phyloP scores from a whole-genome alignment of 768 basidiomycete species.

The Tubosaeta brunneosetosa region DNA sequence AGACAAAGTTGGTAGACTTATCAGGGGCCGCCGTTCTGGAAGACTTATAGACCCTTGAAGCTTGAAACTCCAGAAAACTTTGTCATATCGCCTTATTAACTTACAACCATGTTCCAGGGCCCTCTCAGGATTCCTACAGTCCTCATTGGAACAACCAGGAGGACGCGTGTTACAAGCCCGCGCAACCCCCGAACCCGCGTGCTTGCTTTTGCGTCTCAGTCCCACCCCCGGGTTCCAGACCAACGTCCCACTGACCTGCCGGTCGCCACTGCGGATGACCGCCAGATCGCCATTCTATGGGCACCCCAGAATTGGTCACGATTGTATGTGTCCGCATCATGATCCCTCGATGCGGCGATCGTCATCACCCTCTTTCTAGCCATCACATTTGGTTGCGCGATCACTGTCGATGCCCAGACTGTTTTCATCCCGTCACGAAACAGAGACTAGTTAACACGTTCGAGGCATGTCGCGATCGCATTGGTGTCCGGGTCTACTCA shows the following conservation, averaged over 20 bases:
- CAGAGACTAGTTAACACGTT: constrained; percentile 88
- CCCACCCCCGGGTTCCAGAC: constrained; percentile 15
- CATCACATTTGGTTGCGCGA: constrained; percentile 91
- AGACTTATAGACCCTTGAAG: no score
- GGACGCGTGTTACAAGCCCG: not conserved
- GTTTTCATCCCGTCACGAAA: constrained; percentile 85
- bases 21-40: no score
- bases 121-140: not conserved
- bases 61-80: no score
- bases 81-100: not conserved
- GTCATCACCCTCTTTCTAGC: constrained; percentile 39
- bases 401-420: constrained; percentile 84
- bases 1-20: no score
- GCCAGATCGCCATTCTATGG: constrained; percentile 69
- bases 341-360: not conserved
- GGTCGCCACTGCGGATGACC: constrained; percentile 51
- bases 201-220: not conserved
- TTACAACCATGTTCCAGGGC: not conserved
- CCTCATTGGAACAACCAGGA: not conserved
- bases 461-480: constrained; percentile 44
- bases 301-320: constrained; percentile 65
- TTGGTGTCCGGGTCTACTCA: not conserved
- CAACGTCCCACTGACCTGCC: constrained; percentile 37
- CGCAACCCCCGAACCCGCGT: not conserved
- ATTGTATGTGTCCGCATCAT: constrained; percentile 51